A percentile compares a stretch with the other conserved stretches of the same genome.
These are phyloP conservation scores for Pyricularia pennisetigena DNA, from an alignment of 2,329 filamentous ascomycete species.

Conservation along the genomic window DNA sequence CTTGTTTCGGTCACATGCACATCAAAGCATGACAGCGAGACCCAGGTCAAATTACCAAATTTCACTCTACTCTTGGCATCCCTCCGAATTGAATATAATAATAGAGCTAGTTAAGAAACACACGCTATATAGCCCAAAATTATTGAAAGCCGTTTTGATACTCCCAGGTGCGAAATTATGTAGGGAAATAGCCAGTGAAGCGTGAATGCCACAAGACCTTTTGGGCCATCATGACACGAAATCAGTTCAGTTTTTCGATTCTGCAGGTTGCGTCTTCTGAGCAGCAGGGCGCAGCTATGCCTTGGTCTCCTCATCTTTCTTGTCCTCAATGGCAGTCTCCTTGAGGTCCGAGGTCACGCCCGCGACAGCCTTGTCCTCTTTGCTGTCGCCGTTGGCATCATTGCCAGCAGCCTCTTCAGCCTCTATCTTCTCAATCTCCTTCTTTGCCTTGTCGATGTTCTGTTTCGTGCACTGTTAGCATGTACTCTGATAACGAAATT, in stretches of 20 bases:
- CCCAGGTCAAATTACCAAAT: neutral
- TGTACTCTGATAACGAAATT: neutral
- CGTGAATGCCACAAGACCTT: neutral
- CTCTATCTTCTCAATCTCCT: slow-evolving; percentile 86
- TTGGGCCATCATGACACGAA: neutral
- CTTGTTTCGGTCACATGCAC: neutral
- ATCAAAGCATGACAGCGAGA: neutral
- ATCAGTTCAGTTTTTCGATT: neutral
- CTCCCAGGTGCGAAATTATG: neutral
- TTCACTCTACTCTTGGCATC: neutral
- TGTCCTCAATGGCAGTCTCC: slow-evolving; percentile 41
- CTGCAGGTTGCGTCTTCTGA: neutral
- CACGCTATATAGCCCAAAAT: neutral
- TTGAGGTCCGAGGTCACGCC: slow-evolving; percentile 41
- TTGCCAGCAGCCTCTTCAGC: slow-evolving; percentile 41
- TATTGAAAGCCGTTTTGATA: neutral
- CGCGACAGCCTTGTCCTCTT: slow-evolving; percentile 37
- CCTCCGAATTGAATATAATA: neutral
- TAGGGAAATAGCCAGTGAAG: neutral
- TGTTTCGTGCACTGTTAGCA: slow-evolving; percentile 24
- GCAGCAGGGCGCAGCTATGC: slow-evolving; percentile 7
- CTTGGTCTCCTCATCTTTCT: slow-evolving; percentile 31
- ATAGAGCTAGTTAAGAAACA: neutral
- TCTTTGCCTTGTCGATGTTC: slow-evolving; percentile 96
- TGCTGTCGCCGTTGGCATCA: slow-evolving; percentile 33